Evolutionary conservation across 805 yeast genomes (phyloP), one percentile per base, ranked within the genome.

Genomic region (Suhomyces vadensis): DNA sequence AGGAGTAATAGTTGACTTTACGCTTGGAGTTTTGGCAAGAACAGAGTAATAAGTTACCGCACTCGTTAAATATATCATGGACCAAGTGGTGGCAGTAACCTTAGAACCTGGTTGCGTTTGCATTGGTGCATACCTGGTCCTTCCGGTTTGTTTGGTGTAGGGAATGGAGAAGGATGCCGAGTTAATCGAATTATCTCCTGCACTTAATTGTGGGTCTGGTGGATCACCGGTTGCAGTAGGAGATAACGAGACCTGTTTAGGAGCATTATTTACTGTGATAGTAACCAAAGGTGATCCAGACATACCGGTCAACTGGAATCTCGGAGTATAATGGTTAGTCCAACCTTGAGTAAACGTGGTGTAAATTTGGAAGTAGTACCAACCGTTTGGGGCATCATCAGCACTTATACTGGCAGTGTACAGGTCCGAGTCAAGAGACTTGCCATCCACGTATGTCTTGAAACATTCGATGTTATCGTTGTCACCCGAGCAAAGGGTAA

Each of bases 91-190:
- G 29, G 72, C 78, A 0, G 96, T 86, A 20, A 89, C 78, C 7
- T 67, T 68, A 1, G 85, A 57, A 3, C 84, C 87, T 5, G 99
- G 97, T 65, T 89, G 96, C 47, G 73, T 61, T 67, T 91, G 97
- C 96, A 90, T 88, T 42, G 97, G 97, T 1, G 98, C 97, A 63
- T 67, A 87, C 55, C 91, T 78, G 7, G 87, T 79, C 16, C 54
- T 64, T 23, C 96, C 96, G 0, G 94, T 84, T 68, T 92, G 98
- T 54, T 55, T 50, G 2, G 87, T 77, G 67, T 91, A 92, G 2
- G 95, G 77, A 5, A 90, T 68, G 2, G 83, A 60, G 61, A 84
- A 85, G 2, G 89, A 82, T 9, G 61, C 64, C 1, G 73, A 56
- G 53, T 66, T 51, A 31, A 63, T 35, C 9, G 64, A 10, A 5